Evolutionary conservation across 1,284 basidiomycete species (phyloP).

Genomic region (Apiotrichum gracile): DNA sequence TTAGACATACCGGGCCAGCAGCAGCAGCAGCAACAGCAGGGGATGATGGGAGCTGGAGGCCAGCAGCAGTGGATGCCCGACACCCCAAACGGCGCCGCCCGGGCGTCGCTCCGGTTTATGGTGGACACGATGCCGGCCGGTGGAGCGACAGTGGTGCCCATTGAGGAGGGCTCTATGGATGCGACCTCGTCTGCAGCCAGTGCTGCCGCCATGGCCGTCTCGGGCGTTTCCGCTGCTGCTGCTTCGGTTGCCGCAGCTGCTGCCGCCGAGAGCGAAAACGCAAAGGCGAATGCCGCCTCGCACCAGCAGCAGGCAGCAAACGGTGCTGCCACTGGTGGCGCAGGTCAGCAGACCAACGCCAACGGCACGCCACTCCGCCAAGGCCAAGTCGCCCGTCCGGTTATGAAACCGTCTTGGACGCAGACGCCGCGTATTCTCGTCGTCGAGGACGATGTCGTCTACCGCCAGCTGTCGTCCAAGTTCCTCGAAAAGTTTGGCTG

Average conservation of each 20-base stretch:
- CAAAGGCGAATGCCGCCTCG: not conserved
- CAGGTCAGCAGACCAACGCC: not conserved
- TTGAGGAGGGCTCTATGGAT: not conserved
- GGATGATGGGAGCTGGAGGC: not conserved
- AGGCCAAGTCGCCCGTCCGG: constrained; percentile 9
- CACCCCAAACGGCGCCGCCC: constrained; percentile 1
- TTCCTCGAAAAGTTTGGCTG: constrained; percentile 95
- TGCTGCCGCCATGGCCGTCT: constrained; percentile 1
- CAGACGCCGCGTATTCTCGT: constrained; percentile 79
- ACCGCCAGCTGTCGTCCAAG: constrained; percentile 78
- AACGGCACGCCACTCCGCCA: constrained; percentile 3
- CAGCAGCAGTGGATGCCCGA: not conserved
- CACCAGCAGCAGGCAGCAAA: not conserved
- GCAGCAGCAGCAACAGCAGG: not conserved
- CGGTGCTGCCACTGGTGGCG: not conserved
- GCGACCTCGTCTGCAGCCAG: not conserved
- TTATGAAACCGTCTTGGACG: constrained; percentile 81
- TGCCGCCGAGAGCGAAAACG: not conserved
- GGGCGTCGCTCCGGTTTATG: constrained; percentile 9
- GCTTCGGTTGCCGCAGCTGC: not conserved
- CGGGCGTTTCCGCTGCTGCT: constrained; percentile 1
- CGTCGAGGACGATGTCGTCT: constrained; percentile 93
- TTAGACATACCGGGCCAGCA: not conserved
- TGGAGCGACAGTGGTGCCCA: not conserved
- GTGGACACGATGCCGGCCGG: constrained; percentile 6